phyloP scores from a whole-genome alignment of 2,329 filamentous ascomycete genomes.

The Hansfordia pulvinata region DNA sequence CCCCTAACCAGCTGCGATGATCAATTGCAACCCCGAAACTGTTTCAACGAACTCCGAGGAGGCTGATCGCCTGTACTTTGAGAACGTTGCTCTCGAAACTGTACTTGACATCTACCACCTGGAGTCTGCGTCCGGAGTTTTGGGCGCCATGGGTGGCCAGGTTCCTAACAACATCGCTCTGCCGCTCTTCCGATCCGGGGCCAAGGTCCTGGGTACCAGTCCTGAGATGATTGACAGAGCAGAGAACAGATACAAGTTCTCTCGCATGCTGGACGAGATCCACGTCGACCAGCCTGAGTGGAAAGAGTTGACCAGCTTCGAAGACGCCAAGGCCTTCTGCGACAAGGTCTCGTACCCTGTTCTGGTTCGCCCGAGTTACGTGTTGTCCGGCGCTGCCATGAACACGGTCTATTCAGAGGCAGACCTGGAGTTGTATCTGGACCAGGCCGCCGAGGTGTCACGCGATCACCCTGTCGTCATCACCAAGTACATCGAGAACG shows the following conservation, averaged over 20 bases:
- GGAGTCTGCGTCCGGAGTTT: constrained; percentile 69
- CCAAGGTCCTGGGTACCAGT: constrained; percentile 88
- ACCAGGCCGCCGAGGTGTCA: constrained; percentile 86
- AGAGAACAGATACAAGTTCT: constrained; percentile 98
- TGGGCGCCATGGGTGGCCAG: constrained; percentile 94
- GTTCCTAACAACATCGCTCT: constrained; percentile 96
- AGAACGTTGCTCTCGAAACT: constrained; percentile 84
- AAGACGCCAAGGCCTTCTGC: constrained; percentile 81
- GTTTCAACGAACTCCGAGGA: constrained; percentile 88
- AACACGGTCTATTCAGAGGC: constrained; percentile 97
- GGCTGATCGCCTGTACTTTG: constrained; percentile 88
- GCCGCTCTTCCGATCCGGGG: constrained; percentile 73
- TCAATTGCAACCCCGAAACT: constrained; percentile 70
- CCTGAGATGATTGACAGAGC: constrained; percentile 98
- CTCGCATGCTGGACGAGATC: constrained; percentile 90
- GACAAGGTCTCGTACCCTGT: constrained; percentile 84
- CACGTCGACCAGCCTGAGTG: constrained; percentile 92
- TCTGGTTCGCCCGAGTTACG: constrained; percentile 88
- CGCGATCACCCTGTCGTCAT: constrained; percentile 95
- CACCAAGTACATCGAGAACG: constrained; percentile 98
- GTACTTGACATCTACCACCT: constrained; percentile 88
- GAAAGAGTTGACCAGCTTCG: constrained; percentile 94
- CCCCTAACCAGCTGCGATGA: no score
- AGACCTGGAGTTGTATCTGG: constrained; percentile 76
- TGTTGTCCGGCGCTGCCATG: constrained; percentile 95